These are phyloP conservation scores for Trametes punicea DNA, from an alignment of 768 basidiomycete species.

Conservation along the genomic window DNA sequence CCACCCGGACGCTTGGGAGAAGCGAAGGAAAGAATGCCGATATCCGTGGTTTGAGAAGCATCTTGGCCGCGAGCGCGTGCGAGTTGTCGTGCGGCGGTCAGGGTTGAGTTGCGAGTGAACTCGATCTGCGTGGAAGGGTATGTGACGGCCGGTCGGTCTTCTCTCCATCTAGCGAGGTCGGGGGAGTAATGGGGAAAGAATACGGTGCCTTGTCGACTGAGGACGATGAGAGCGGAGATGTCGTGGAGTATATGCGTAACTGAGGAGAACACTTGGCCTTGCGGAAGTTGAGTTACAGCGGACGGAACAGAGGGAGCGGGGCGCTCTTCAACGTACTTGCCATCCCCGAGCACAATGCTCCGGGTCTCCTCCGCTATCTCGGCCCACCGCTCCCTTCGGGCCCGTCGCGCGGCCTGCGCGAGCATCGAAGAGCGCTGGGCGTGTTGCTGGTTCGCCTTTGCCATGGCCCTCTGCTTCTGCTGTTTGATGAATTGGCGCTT, in stretches of 20 bases:
- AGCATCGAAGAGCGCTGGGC: neutral
- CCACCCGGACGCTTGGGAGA: slow-evolving; percentile 44
- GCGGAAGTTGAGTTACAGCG: slow-evolving; percentile 20
- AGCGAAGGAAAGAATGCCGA: slow-evolving; percentile 43
- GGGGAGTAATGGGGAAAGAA: slow-evolving; percentile 40
- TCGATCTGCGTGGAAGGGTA: slow-evolving; percentile 24
- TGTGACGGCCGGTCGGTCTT: neutral
- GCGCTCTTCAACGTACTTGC: slow-evolving; percentile 38
- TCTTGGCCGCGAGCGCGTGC: slow-evolving; percentile 20
- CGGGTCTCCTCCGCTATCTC: slow-evolving; percentile 36
- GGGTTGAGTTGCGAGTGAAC: slow-evolving; percentile 31
- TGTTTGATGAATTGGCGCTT: slow-evolving; percentile 9
- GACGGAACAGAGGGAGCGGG: slow-evolving; percentile 22
- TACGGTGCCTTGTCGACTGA: slow-evolving; percentile 36
- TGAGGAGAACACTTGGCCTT: slow-evolving; percentile 20
- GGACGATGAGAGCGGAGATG: slow-evolving; percentile 35
- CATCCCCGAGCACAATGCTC: slow-evolving; percentile 38
- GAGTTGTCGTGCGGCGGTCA: slow-evolving; percentile 33
- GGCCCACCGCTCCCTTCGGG: slow-evolving; percentile 29
- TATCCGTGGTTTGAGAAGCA: slow-evolving; percentile 21
- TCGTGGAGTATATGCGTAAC: slow-evolving; percentile 27
- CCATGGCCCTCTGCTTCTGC: slow-evolving; percentile 4
- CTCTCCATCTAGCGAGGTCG: slow-evolving; percentile 34
- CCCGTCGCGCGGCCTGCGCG: slow-evolving; percentile 8
- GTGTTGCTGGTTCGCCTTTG: neutral